Evolutionary conservation across 176 grass and related monocot species (phyloP), one percentile per base, ranked within the genome.

Genomic region (Carex cristatella): DNA sequence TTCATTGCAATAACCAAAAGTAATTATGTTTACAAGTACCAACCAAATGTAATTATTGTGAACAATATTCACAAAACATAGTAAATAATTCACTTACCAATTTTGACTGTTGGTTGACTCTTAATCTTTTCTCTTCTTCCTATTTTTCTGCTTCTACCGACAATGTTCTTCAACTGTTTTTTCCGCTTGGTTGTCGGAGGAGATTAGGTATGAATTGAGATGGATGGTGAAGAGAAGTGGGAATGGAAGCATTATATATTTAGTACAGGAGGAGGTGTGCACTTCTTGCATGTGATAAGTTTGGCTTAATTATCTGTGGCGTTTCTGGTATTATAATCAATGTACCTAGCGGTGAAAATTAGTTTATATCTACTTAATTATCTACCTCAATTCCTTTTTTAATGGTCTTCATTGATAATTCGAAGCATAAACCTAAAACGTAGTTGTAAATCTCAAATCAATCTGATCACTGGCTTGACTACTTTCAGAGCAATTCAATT

Each of bases 271-370:
- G 38, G 15, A 80, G 44, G 58, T 82, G 35, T 65, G 33, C 61
- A 46, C 40, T 30, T 55, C 59, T 32, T 83, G 62, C 81, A 83
- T 83, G 81, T 83, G 63, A 83, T 68, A 62, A 48, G 33, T 65
- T 62, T 23, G 79, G 79, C 64, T 81, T 46, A 8, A 8, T 8
- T 65, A 44, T 61, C 61, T 81, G 60, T 81, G 79, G 79, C 79
- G 10, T 15, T 81, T 13, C 42, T 81, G 15, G 54, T 35, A 11
- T 35, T 57, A 60, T 14, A 79, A 79, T 60, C 53, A 35, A 38
- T 60, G 70, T 75, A 19, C 37, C 48, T 51, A 49, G 46, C 46
- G 46, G 46, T 48, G 46, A 48, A 48, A 48, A 48, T 9, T 48
- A 48, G 8, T 1, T 48, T 48, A 48, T 48, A 48, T 48, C 1